Base-by-base conservation (phyloP, 2,329 filamentous ascomycete species). In the Ilyonectria robusta region DNA sequence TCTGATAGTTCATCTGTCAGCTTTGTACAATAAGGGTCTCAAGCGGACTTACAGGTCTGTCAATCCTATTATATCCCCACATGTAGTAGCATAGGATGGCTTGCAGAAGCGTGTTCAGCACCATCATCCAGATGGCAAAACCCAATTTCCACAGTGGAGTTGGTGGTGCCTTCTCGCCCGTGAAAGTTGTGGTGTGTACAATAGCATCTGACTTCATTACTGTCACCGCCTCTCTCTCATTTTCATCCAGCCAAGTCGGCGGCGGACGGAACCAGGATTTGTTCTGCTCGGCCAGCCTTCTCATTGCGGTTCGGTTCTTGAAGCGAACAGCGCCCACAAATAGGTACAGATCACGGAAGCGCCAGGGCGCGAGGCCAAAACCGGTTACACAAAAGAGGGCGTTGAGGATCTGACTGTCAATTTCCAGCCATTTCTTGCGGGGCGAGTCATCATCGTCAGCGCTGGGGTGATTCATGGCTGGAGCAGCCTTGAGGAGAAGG, bases 351-450 rank as follows among this genome's bases (percentile, higher is more conserved):
- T n/a, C n/a, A n/a, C n/a, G n/a, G n/a, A n/a, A n/a, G n/a, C n/a
- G n/a, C n/a, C n/a, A n/a, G n/a, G n/a, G n/a, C n/a, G n/a, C n/a
- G n/a, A n/a, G n/a, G n/a, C n/a, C n/a, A n/a, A n/a, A n/a, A n/a
- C n/a, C n/a, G n/a, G n/a, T n/a, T n/a, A n/a, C n/a, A n/a, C n/a
- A n/a, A n/a, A n/a, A n/a, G n/a, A n/a, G n/a, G 0, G 87, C 92
- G 75, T 94, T 96, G 21, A 79, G 71, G 66, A 97, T 92, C 77
- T 96, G 94, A 2, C 91, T 92, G 78, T 94, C 92, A 72, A 89
- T 91, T 79, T 97, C 94, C 70, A 97, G 88, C 94, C 94, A 97
- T 62, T 90, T 90, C 31, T 92, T 85, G 9, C 93, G 88, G 4
- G 92, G 89, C 0, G 92, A 93, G 74, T 93, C 84, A 77, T 93